Base-by-base conservation (phyloP, 2,329 filamentous ascomycete genomes). In the Massarina eburnea region DNA sequence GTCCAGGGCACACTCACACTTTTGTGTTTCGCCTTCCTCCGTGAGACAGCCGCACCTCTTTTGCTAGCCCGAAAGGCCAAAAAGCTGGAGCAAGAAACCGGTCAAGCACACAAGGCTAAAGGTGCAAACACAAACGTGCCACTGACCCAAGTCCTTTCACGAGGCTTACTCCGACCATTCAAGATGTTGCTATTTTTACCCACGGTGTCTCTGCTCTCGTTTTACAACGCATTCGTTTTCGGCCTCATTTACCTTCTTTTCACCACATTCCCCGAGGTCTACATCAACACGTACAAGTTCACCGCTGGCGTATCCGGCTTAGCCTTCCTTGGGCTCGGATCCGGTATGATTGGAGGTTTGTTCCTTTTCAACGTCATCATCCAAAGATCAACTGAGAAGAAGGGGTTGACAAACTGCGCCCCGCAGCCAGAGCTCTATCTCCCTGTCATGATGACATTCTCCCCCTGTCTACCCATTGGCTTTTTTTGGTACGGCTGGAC, bases 171-270 rank as follows among this genome's bases (percentile, higher is more conserved):
- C n/a, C 32, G 32, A 19, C 32, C 32, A 8, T 6, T 35, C 8
- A 17, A 17, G 7, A 35, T 35, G 32, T 10, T 38, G 10, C 19
- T 22, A 18, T 20, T 21, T 10, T 22, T 8, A 4, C 71, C 72
- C 3, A 71, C 71, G 27, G 67, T 73, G 15, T 69, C 75, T 46
- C 45, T 72, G 5, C 52, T 74, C 1, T 73, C 75, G 46, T 43
- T 76, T 7, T 76, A 76, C 58, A 71, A 72, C 35, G 70, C 71
- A 0, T 62, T 73, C 9, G 64, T 75, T 37, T 75, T 75, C 51
- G 73, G 67, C 1, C 56, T 75, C 3, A 56, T 73, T 5, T 76
- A 74, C 51, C 67, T 71, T 48, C 75, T 66, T 67, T 75, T 76
- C 52, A 72, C 76, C 46, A 67, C 63, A 5, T 76, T 76, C 52